Conservation (phyloP, 2,329 filamentous ascomycete species). For the Cercospora brassicicola region DNA sequence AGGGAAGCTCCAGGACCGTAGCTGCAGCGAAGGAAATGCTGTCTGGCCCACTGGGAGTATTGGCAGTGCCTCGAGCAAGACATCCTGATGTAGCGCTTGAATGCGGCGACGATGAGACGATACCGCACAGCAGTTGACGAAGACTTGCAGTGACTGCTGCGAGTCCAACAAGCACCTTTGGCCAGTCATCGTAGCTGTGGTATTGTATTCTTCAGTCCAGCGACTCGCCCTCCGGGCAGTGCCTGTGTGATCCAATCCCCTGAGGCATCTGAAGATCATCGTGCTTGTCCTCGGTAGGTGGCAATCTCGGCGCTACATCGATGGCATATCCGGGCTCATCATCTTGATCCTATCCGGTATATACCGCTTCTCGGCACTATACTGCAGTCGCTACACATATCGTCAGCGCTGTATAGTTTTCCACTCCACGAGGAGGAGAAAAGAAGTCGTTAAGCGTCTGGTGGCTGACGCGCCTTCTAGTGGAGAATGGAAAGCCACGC, state of each 20-base stretch:
- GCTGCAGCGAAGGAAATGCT: neutral
- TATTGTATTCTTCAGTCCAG: neutral
- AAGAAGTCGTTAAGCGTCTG: neutral
- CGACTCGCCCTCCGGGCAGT: neutral
- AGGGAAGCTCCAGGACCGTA: neutral
- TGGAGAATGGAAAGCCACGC: conserved; percentile 1
- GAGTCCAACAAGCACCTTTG: neutral
- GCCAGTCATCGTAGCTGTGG: neutral
- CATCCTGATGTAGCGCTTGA: neutral
- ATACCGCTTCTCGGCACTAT: neutral
- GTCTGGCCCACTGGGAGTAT: neutral
- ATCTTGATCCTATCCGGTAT: neutral
- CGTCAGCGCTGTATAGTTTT: neutral
- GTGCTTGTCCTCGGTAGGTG: neutral
- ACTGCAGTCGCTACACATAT: neutral
- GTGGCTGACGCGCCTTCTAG: neutral
- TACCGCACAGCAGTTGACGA: neutral
- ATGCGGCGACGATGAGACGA: neutral
- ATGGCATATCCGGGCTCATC: neutral
- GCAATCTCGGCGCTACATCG: neutral
- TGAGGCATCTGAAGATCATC: neutral
- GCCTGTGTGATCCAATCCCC: neutral
- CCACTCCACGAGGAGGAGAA: neutral
- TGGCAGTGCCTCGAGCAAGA: neutral
- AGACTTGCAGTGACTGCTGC: neutral